Percentiles rank a stretch among this genome's conserved stretches.
phyloP scores from a whole-genome alignment of 2,329 filamentous ascomycete species.

The Sarocladiaceae sp. region DNA sequence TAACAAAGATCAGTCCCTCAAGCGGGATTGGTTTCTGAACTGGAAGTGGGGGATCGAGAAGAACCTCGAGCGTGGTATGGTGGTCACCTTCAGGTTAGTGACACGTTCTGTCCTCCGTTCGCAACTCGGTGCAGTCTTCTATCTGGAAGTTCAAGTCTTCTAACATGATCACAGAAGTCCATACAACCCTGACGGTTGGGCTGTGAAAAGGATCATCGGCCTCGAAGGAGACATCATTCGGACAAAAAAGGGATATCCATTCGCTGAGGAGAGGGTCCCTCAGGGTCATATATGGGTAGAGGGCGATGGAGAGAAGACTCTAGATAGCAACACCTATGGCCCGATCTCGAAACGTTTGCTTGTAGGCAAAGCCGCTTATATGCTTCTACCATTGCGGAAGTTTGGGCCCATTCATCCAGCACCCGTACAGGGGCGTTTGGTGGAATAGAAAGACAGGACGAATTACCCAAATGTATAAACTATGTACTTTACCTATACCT shows the following conservation, averaged over 20 bases:
- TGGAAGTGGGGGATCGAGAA: conserved; percentile 55
- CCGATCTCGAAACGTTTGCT: conserved; percentile 74
- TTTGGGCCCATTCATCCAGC: conserved; percentile 42
- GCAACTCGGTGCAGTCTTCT: neutral
- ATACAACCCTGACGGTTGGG: conserved; percentile 60
- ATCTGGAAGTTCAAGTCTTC: neutral
- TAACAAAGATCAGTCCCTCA: conserved; percentile 52
- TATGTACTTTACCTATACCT: no score
- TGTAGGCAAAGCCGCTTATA: conserved; percentile 66
- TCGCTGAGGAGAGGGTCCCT: conserved; percentile 60
- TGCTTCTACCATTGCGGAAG: conserved; percentile 65
- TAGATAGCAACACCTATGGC: conserved; percentile 89
- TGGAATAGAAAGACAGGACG: no score
- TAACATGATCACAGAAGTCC: conserved; percentile 54
- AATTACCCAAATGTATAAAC: no score
- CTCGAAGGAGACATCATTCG: conserved; percentile 74
- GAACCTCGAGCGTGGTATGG: conserved; percentile 64
- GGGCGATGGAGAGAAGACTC: conserved; percentile 73
- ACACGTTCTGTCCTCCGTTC: neutral
- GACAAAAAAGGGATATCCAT: conserved; percentile 58
- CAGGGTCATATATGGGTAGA: conserved; percentile 92
- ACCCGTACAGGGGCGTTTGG: neutral
- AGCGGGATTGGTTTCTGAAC: conserved; percentile 53
- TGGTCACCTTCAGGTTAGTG: conserved; percentile 66
- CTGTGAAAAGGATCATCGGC: conserved; percentile 80